A percentile compares a stretch with the other conserved stretches of the same genome.
phyloP scores from a whole-genome alignment of 805 yeast species.

The Candida glaebosa region DNA sequence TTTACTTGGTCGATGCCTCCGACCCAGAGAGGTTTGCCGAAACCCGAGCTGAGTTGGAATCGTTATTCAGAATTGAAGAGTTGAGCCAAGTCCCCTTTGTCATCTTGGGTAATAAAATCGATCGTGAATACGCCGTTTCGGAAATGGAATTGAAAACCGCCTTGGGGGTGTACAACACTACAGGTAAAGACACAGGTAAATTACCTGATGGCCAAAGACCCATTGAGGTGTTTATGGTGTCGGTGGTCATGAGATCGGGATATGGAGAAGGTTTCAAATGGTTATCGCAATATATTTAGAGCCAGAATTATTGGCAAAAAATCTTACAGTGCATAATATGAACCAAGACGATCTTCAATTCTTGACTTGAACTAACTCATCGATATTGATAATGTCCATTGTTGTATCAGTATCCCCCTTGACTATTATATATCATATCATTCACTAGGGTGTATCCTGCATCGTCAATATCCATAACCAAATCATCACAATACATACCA shows the following conservation, averaged over 20 bases:
- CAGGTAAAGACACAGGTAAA: conserved; percentile 74
- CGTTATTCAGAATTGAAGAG: conserved; percentile 89
- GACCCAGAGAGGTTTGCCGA: conserved; percentile 94
- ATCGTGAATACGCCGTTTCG: conserved; percentile 87
- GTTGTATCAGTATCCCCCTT: too few relatives aligned
- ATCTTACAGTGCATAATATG: too few relatives aligned
- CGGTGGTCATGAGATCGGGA: conserved; percentile 98
- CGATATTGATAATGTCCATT: too few relatives aligned
- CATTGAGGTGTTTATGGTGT: conserved; percentile 94
- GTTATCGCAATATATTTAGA: conserved; percentile 94
- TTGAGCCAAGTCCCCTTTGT: conserved; percentile 86
- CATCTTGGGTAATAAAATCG: conserved; percentile 95
- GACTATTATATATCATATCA: too few relatives aligned
- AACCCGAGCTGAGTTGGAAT: conserved; percentile 91
- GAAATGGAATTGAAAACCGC: conserved; percentile 93
- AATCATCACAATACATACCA: too few relatives aligned
- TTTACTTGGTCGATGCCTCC: conserved; percentile 94
- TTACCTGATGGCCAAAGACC: conserved; percentile 79
- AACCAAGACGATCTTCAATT: too few relatives aligned
- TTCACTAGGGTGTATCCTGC: too few relatives aligned
- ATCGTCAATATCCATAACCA: too few relatives aligned
- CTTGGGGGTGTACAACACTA: conserved; percentile 76
- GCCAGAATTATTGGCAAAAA: too few relatives aligned
- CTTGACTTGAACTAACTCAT: too few relatives aligned
- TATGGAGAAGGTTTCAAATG: conserved; percentile 98